Conservation (phyloP, 371 early-diverging fungal genomes). For the Ordospora pajunii region DNA sequence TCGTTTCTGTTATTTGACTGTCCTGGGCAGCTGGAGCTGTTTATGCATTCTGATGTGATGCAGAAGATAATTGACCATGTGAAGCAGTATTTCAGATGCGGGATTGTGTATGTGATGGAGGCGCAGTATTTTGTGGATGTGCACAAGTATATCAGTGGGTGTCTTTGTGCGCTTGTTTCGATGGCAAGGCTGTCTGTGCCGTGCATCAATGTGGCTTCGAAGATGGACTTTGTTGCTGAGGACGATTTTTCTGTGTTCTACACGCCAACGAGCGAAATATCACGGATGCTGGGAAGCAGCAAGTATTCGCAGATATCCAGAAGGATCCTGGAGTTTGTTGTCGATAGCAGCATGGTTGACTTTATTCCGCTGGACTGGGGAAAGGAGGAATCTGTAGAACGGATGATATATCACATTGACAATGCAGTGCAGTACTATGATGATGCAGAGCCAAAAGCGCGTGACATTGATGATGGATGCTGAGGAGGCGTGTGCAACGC, state of each 20-base stretch:
- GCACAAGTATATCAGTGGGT: constrained; percentile 82
- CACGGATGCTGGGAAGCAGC: constrained; percentile 64
- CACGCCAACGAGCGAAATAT: constrained; percentile 61
- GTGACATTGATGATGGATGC: neutral
- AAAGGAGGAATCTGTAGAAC: constrained; percentile 80
- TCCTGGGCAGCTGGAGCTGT: constrained; percentile 98
- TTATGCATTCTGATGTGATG: constrained; percentile 91
- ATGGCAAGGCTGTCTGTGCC: constrained; percentile 87
- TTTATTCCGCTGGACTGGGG: constrained; percentile 80
- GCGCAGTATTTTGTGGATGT: constrained; percentile 82
- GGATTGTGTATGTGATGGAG: constrained; percentile 82
- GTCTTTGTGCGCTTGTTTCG: constrained; percentile 68
- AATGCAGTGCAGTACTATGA: constrained; percentile 88
- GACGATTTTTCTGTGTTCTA: neutral
- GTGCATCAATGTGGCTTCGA: constrained; percentile 86
- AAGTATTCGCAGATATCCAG: constrained; percentile 49
- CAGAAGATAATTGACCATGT: constrained; percentile 68
- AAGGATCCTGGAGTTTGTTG: constrained; percentile 27
- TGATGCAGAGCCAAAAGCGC: constrained; percentile 69
- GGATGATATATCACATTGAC: constrained; percentile 75
- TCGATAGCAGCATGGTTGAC: constrained; percentile 80
- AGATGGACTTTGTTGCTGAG: constrained; percentile 72
- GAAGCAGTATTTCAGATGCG: constrained; percentile 63
- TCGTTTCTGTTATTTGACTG: constrained; percentile 92
- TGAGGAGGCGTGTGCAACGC: no score